Evolutionary conservation across 805 yeast genomes (phyloP).

Genomic region (Groenewaldozyma tartarivorans): DNA sequence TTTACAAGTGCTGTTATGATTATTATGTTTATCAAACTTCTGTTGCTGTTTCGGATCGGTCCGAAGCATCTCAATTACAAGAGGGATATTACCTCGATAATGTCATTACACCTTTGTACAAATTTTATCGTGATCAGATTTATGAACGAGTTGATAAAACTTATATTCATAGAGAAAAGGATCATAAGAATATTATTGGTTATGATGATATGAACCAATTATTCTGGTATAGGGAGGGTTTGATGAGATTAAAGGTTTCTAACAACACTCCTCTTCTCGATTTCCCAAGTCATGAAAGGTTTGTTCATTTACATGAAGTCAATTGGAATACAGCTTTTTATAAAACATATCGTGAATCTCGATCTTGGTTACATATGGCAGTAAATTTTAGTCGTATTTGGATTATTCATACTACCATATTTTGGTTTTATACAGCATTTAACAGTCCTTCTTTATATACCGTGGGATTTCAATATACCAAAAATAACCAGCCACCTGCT

Average conservation of each 20-base stretch:
- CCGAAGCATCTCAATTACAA: slow-evolving; percentile 11
- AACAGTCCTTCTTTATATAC: slow-evolving; percentile 71
- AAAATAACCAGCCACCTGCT: slow-evolving; percentile 57
- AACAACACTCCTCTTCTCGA: slow-evolving; percentile 43
- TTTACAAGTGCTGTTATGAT: slow-evolving; percentile 73
- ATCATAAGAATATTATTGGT: slow-evolving; percentile 64
- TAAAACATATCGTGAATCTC: slow-evolving; percentile 76
- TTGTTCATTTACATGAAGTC: slow-evolving; percentile 41
- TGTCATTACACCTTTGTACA: slow-evolving; percentile 64
- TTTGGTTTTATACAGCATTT: slow-evolving; percentile 93
- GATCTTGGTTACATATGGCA: slow-evolving; percentile 94
- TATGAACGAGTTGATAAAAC: slow-evolving; percentile 37
- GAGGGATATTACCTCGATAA: slow-evolving; percentile 43
- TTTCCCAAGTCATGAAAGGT: slow-evolving; percentile 47
- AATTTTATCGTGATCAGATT: slow-evolving; percentile 46
- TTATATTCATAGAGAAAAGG: slow-evolving; percentile 43
- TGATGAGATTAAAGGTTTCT: slow-evolving; percentile 43
- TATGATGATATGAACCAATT: slow-evolving; percentile 86
- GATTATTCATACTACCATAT: slow-evolving; percentile 82
- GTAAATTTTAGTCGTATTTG: slow-evolving; percentile 97
- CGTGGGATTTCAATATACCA: slow-evolving; percentile 52
- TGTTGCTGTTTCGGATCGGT: neutral
- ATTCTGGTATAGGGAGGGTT: slow-evolving; percentile 72
- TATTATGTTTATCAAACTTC: slow-evolving; percentile 37
- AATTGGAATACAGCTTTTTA: slow-evolving; percentile 59